Conservation (phyloP, 2,329 filamentous ascomycete genomes). For the Sordariomycetes sp. region DNA sequence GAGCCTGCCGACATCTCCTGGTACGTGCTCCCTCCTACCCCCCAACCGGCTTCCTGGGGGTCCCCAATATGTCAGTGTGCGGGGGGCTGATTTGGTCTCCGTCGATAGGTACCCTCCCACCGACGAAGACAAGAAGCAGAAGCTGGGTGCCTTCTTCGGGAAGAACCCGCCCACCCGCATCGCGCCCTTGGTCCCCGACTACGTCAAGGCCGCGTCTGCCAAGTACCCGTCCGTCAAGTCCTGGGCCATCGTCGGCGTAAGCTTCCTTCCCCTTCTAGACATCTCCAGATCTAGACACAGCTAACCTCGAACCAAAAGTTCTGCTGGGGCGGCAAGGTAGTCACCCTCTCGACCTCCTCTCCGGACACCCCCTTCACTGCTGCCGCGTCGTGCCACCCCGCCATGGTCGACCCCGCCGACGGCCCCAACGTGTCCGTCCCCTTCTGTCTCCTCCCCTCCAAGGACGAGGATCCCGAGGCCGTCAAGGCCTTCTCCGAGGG, state of each 20-base stretch:
- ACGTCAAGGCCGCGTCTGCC: constrained; percentile 39
- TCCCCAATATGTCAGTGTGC: too few relatives aligned
- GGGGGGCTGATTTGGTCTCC: neutral
- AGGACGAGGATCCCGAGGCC: constrained; percentile 47
- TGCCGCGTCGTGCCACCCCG: constrained; percentile 44
- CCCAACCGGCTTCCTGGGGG: too few relatives aligned
- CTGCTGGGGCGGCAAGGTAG: constrained; percentile 66
- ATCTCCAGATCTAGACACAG: neutral
- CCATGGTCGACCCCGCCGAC: constrained; percentile 54
- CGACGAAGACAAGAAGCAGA: constrained; percentile 52
- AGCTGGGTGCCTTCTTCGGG: constrained; percentile 46
- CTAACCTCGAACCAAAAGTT: constrained; percentile 21
- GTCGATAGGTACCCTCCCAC: constrained; percentile 45
- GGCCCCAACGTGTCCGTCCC: constrained; percentile 50
- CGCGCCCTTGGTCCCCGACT: constrained; percentile 39
- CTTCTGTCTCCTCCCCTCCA: constrained; percentile 51
- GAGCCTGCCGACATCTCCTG: constrained; percentile 47
- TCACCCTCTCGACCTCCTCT: constrained; percentile 37
- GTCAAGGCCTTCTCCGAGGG: constrained; percentile 45
- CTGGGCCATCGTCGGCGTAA: constrained; percentile 51
- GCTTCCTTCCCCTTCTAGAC: constrained; percentile 10
- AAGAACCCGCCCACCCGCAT: constrained; percentile 36
- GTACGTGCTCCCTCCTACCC: constrained; percentile 15
- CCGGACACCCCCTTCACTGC: constrained; percentile 43
- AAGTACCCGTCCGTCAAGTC: constrained; percentile 44